A percentile compares a stretch with the other conserved stretches of the same genome.
These are phyloP conservation scores for Saccharomyces hybrid DNA, from an alignment of 1,139 yeast genomes.

Conservation along the genomic window DNA sequence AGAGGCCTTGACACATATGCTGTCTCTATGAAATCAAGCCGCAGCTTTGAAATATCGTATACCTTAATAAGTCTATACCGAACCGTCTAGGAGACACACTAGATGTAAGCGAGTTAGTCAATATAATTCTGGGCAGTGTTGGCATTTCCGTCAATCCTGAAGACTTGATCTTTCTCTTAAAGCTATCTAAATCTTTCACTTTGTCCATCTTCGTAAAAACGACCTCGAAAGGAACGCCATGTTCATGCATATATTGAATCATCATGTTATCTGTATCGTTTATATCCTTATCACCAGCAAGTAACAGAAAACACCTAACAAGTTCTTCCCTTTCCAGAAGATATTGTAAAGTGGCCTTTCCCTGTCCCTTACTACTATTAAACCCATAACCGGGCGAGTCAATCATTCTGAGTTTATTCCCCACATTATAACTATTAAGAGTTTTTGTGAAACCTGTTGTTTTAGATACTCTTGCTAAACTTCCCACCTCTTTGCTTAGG, in stretches of 20 bases:
- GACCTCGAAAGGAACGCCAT: conserved; percentile 63
- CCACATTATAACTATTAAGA: conserved; percentile 62
- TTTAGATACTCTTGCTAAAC: conserved; percentile 48
- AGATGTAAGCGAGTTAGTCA: conserved; percentile 34
- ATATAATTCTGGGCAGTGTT: conserved; percentile 34
- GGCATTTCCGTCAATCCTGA: conserved; percentile 26
- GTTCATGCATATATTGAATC: conserved; percentile 41
- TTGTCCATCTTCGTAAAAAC: conserved; percentile 71
- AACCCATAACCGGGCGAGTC: conserved; percentile 88
- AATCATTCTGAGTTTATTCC: conserved; percentile 52
- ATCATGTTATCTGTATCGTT: conserved; percentile 48
- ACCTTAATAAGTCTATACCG: conserved; percentile 36
- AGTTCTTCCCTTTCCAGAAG: conserved; percentile 46
- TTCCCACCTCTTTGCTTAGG: conserved; percentile 29
- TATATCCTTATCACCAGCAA: conserved; percentile 54
- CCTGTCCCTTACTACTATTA: conserved; percentile 53
- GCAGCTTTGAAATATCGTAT: conserved; percentile 35
- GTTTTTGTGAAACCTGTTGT: conserved; percentile 74
- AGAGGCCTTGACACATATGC: neutral
- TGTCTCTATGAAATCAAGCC: conserved; percentile 22
- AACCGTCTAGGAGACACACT: conserved; percentile 29
- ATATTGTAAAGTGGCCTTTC: conserved; percentile 57
- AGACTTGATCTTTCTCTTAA: conserved; percentile 26
- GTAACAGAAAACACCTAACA: conserved; percentile 49
- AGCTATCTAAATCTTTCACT: conserved; percentile 24